Percentiles rank a stretch among this genome's conserved stretches.
These are phyloP conservation scores for Phyllosticta paracitricarpa DNA, from an alignment of 2,329 filamentous ascomycete species.

Conservation along the genomic window DNA sequence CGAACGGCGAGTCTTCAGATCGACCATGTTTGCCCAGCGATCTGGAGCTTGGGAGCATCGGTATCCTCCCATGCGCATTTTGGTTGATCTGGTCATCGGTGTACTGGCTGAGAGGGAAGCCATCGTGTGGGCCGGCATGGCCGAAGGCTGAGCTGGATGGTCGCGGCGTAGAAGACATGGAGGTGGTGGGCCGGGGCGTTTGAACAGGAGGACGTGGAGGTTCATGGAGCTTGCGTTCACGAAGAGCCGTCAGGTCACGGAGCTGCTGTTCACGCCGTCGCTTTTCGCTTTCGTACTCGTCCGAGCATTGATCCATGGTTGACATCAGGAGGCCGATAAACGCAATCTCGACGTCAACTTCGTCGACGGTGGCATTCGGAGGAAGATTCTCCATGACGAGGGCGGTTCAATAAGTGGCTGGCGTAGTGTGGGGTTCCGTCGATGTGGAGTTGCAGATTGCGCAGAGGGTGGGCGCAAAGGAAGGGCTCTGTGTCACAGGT, in stretches of 20 bases:
- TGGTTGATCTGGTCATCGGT: background rate
- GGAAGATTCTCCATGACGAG: conserved; percentile 4
- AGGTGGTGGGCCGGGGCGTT: background rate
- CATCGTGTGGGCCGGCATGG: background rate
- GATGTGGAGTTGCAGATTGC: background rate
- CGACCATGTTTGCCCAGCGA: background rate
- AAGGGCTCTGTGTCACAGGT: background rate
- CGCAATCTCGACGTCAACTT: conserved; percentile 7
- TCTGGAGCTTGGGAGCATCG: background rate
- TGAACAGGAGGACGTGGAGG: background rate
- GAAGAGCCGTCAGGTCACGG: background rate
- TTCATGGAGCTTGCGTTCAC: background rate
- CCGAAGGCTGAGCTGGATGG: background rate
- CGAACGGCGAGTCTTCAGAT: background rate
- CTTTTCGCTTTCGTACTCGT: conserved; percentile 1
- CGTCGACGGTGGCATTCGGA: background rate
- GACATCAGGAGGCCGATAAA: conserved; percentile 7
- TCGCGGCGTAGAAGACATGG: background rate
- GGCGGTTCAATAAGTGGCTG: background rate
- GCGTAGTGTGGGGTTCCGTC: background rate
- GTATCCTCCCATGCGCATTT: background rate
- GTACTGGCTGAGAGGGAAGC: background rate
- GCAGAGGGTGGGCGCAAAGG: background rate
- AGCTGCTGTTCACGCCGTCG: background rate
- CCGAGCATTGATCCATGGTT: conserved; percentile 1